These are phyloP conservation scores for Stentor roeselii DNA, from an alignment of 73 alveolate species.

Conservation along the genomic window DNA sequence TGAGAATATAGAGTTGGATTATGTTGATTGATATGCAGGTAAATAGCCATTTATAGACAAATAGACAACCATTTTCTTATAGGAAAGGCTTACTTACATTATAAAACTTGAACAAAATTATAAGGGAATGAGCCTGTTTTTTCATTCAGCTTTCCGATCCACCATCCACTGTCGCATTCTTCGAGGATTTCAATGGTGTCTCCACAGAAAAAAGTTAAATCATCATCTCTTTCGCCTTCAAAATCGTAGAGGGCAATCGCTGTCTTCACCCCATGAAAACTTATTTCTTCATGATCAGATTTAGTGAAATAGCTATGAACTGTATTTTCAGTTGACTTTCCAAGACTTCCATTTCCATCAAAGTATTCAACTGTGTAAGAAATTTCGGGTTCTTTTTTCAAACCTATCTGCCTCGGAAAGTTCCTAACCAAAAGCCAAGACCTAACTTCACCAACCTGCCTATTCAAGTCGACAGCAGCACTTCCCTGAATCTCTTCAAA, in stretches of 20 bases:
- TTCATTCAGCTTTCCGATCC: not conserved
- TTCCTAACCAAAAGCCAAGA: not conserved
- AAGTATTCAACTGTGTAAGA: constrained; percentile 11
- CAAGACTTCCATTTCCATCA: not conserved
- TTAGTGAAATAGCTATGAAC: not conserved
- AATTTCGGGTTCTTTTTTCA: not conserved
- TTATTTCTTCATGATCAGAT: not conserved
- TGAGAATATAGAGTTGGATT: too few species aligned
- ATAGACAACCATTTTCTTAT: too few species aligned
- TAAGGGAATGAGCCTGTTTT: constrained; percentile 11
- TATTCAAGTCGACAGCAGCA: not conserved
- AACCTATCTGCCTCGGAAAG: not conserved
- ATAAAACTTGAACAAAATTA: constrained; percentile 5
- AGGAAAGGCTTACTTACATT: too few species aligned
- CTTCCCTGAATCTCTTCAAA: not conserved
- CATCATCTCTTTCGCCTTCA: constrained; percentile 28
- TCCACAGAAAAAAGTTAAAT: constrained; percentile 15
- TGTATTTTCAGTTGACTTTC: not conserved
- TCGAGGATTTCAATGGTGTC: constrained; percentile 6
- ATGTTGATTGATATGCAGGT: too few species aligned
- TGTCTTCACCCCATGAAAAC: not conserved
- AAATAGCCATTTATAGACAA: too few species aligned
- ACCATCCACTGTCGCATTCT: constrained; percentile 18
- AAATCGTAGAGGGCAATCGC: constrained; percentile 3
- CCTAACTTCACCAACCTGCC: constrained; percentile 2